Base-by-base conservation (phyloP, 495 filamentous ascomycete species). In the Hyaloscypha bicolor region DNA sequence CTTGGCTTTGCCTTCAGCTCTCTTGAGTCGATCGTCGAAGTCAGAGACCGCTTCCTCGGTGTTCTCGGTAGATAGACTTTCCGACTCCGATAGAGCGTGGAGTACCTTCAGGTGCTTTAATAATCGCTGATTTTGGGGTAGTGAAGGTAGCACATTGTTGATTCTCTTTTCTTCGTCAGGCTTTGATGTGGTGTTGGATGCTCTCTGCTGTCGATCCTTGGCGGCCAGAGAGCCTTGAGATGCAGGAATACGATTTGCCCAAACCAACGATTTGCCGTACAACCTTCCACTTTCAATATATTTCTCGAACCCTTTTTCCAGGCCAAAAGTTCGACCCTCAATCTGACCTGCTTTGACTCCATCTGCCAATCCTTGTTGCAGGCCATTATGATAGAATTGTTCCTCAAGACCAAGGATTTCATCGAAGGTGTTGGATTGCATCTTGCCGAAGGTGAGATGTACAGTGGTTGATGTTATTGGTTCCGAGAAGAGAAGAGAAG, bases 271-370 rank as follows among this genome's bases (percentile, higher is more conserved):
- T 73, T 86, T 88, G n/a, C 95, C 93, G 71, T 94, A 90, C 25
- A 99, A 74, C 63, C 82, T 82, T 1, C 95, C 96, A 72, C 93
- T 84, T 65, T 91, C 88, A 16, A 88, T 70, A 71, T 92, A 97
- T 78, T 96, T 97, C 73, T 95, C 91, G 66, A 94, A 98, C 1
- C 94, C 95, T 70, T 95, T 96, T 73, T 96, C 91, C 4, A 98
- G 84, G 0, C 94, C 95, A 74, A 98, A 92, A 14, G 91, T 82
- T 42, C 91, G 90, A 48, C 96, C 96, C 84, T 99, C 95, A 56
- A 90, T 86, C 33, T 87, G 88, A 12, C 96, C 95, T 16, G 92
- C 88, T 71, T 84, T 81, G n/a, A 86, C 81, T 31, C 95, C 95
- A 76, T 97, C 96, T 52, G 81, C 79, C 35, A 85, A 73, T 22